These are phyloP conservation scores for Ophiocordyceps camponoti-floridani DNA, from an alignment of 2,329 filamentous ascomycete species.

Conservation along the genomic window DNA sequence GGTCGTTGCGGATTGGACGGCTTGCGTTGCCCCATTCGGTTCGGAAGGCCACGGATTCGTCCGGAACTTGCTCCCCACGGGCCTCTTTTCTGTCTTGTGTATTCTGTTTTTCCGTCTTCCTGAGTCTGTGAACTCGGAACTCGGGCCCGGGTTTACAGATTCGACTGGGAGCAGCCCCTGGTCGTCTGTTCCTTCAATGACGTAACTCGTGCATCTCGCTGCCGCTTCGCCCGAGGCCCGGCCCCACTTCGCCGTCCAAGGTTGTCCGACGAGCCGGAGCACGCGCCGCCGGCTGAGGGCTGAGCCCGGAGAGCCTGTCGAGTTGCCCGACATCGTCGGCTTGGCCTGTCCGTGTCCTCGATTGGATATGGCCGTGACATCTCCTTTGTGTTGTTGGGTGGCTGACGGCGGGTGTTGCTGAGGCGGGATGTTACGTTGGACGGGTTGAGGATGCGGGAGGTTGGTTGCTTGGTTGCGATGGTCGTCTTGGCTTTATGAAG, in stretches of 20 bases:
- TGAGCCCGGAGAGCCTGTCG: not conserved
- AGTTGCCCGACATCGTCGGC: not conserved
- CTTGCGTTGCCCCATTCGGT: not conserved
- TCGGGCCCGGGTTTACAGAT: not conserved
- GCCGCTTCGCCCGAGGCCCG: not conserved
- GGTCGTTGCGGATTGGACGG: not conserved
- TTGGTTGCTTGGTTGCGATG: no score
- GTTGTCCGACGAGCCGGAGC: not conserved
- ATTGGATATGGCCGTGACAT: not conserved
- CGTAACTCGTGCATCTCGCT: not conserved
- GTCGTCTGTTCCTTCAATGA: not conserved
- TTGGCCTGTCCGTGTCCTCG: not conserved
- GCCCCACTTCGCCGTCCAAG: not conserved
- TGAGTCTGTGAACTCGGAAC: not conserved
- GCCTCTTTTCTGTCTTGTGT: no score
- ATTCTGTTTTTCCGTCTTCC: not conserved
- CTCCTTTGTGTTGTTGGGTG: no score
- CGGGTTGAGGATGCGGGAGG: no score
- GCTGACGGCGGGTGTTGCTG: no score
- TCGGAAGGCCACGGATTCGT: not conserved
- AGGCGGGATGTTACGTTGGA: no score
- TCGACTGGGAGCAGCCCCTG: not conserved
- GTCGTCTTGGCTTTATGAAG: no score
- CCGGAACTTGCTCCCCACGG: not conserved
- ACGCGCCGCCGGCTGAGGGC: not conserved